Evolutionary conservation across 148 eudicot species (phyloP).

Genomic region (Heliosperma pusillum): DNA sequence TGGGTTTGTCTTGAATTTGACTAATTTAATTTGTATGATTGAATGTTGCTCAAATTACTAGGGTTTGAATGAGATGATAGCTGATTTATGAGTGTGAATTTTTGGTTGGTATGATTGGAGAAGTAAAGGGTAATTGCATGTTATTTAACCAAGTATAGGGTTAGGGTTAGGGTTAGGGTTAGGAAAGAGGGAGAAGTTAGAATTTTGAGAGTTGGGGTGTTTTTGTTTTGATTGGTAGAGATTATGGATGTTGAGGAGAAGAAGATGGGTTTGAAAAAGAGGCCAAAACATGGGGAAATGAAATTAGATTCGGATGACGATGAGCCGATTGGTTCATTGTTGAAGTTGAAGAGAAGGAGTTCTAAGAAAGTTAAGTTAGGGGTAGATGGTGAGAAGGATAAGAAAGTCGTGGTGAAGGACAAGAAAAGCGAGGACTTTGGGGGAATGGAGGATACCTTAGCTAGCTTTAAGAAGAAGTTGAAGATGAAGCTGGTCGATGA

Average conservation of each 20-base stretch:
- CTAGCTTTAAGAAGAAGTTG: constrained; percentile 80
- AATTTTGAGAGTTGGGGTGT: constrained; percentile 28
- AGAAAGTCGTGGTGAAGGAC: constrained; percentile 28
- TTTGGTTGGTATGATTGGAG: constrained; percentile 21
- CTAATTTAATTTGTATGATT: constrained; percentile 15
- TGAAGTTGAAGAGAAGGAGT: constrained; percentile 57
- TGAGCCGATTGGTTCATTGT: constrained; percentile 73
- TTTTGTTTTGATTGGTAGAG: constrained; percentile 19
- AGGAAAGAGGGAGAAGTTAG: constrained; percentile 7
- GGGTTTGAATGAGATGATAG: not conserved
- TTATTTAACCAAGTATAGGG: constrained; percentile 15
- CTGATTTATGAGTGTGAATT: constrained; percentile 21
- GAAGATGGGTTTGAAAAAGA: constrained; percentile 50
- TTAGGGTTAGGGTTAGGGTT: constrained; percentile 36
- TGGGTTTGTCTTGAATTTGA: constrained; percentile 19
- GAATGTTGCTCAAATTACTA: constrained; percentile 21
- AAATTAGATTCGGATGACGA: constrained; percentile 68
- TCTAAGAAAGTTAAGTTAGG: constrained; percentile 54
- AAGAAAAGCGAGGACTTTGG: constrained; percentile 47
- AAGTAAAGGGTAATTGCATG: constrained; percentile 8
- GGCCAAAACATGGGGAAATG: constrained; percentile 35
- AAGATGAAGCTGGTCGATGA: constrained; percentile 31
- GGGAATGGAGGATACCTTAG: constrained; percentile 92
- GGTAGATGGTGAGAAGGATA: constrained; percentile 33
- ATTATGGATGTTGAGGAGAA: constrained; percentile 66